phyloP scores from a whole-genome alignment of 129 eudicot species.

The Cynara cardunculus region DNA sequence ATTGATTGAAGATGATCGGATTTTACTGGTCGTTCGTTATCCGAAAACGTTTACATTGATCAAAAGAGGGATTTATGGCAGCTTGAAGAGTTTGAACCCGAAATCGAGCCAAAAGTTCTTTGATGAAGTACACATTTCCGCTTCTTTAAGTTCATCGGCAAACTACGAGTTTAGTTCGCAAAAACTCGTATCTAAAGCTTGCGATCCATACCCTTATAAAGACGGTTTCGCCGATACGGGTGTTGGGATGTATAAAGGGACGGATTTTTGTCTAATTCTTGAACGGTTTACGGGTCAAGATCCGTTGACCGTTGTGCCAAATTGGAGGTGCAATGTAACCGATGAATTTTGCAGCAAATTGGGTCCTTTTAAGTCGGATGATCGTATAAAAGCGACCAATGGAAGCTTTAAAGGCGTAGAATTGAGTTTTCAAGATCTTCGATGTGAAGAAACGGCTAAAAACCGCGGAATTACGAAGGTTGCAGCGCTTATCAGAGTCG shows the following conservation, averaged over 20 bases:
- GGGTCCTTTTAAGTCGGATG: constrained; percentile 69
- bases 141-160: constrained; percentile 49
- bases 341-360: constrained; percentile 60
- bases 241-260: constrained; percentile 62
- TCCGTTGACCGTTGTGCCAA: constrained; percentile 61
- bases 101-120: constrained; percentile 72
- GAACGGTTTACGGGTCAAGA: constrained; percentile 58
- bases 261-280: constrained; percentile 66
- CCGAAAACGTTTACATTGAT: constrained; percentile 56
- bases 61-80: constrained; percentile 53
- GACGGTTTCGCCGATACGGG: constrained; percentile 35
- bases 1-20: constrained; percentile 74
- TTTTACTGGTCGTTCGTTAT: constrained; percentile 61
- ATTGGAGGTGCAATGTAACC: constrained; percentile 87
- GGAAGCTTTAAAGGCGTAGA: constrained; percentile 71
- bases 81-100: constrained; percentile 62
- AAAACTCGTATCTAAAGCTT: constrained; percentile 60
- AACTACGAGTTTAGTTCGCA: constrained; percentile 62
- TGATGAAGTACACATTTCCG: constrained; percentile 66
- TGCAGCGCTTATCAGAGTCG: constrained; percentile 63
- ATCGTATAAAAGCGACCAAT: constrained; percentile 52
- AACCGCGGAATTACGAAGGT: constrained; percentile 36
- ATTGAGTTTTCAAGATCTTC: constrained; percentile 70
- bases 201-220: constrained; percentile 76
- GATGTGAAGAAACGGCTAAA: constrained; percentile 45